A percentile compares a stretch with the other conserved stretches of the same genome.
phyloP scores from a whole-genome alignment of 2,329 filamentous ascomycete species.

The Cercospora sojina region DNA sequence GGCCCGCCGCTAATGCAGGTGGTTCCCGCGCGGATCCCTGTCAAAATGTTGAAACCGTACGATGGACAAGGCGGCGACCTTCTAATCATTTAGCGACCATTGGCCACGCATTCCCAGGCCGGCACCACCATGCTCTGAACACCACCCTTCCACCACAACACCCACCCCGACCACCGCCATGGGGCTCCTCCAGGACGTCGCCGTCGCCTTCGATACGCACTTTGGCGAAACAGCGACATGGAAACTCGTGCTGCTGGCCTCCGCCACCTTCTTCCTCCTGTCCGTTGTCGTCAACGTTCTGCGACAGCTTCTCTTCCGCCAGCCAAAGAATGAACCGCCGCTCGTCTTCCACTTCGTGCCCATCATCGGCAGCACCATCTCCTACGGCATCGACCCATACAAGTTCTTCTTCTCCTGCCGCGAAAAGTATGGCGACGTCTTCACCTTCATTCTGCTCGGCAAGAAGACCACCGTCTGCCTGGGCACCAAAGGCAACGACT shows the following conservation, averaged over 20 bases:
- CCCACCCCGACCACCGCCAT: constrained; percentile 20
- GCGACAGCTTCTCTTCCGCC: constrained; percentile 68
- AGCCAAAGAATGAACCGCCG: constrained; percentile 62
- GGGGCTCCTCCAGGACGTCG: constrained; percentile 33
- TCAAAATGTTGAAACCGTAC: constrained; percentile 6
- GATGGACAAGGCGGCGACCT: not conserved
- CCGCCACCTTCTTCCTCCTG: constrained; percentile 52
- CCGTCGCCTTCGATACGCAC: constrained; percentile 22
- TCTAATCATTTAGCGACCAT: not conserved
- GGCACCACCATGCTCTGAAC: not conserved
- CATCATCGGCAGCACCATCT: constrained; percentile 84
- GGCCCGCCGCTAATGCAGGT: constrained; percentile 13
- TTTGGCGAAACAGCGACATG: constrained; percentile 37
- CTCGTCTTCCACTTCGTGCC: constrained; percentile 65
- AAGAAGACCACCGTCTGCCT: constrained; percentile 86
- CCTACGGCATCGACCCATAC: constrained; percentile 92
- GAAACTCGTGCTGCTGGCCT: constrained; percentile 46
- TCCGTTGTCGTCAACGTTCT: constrained; percentile 75
- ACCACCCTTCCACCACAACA: not conserved
- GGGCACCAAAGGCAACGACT: constrained; percentile 80
- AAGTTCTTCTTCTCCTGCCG: constrained; percentile 74
- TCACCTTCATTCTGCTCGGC: constrained; percentile 83
- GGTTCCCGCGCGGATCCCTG: constrained; percentile 5
- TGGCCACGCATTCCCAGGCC: not conserved
- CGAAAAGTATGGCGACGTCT: constrained; percentile 84